Evolutionary conservation across 73 alveolate species (phyloP).

Genomic region (Paramecium tetraurelia): DNA sequence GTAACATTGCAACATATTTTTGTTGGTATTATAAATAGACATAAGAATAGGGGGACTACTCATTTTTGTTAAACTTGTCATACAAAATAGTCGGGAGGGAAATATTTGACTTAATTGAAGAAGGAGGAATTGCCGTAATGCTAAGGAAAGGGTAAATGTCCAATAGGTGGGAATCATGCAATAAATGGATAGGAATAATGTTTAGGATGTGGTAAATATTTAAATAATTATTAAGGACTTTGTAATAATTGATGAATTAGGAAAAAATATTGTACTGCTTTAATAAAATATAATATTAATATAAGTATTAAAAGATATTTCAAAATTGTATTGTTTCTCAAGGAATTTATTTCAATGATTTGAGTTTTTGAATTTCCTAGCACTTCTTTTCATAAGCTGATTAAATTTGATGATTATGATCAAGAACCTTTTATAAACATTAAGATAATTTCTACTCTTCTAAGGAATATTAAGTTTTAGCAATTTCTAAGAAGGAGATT

Average conservation of each 20-base stretch:
- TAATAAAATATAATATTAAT: background rate
- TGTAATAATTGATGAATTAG: background rate
- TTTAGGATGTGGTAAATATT: slow-evolving; percentile 50
- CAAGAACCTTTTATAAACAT: background rate
- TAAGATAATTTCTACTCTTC: background rate
- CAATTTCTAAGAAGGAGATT: background rate
- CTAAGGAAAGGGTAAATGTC: slow-evolving; percentile 36
- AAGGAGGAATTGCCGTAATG: slow-evolving; percentile 58
- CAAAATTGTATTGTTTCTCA: background rate
- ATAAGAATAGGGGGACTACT: slow-evolving; percentile 71
- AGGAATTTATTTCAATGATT: background rate
- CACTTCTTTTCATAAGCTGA: background rate
- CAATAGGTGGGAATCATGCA: slow-evolving; percentile 53
- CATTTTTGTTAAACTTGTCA: slow-evolving; percentile 90
- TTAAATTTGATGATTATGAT: background rate
- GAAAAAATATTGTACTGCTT: background rate
- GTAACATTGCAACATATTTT: slow-evolving; percentile 85
- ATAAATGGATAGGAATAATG: slow-evolving; percentile 58
- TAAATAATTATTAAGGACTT: background rate
- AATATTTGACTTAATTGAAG: slow-evolving; percentile 13
- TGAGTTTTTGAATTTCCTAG: background rate
- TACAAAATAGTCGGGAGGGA: slow-evolving; percentile 40
- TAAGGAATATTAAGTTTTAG: background rate
- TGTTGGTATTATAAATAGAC: slow-evolving; percentile 68
- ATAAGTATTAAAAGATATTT: background rate